These are phyloP conservation scores for Nemania sp. DNA, from an alignment of 2,329 filamentous ascomycete species.

Conservation along the genomic window DNA sequence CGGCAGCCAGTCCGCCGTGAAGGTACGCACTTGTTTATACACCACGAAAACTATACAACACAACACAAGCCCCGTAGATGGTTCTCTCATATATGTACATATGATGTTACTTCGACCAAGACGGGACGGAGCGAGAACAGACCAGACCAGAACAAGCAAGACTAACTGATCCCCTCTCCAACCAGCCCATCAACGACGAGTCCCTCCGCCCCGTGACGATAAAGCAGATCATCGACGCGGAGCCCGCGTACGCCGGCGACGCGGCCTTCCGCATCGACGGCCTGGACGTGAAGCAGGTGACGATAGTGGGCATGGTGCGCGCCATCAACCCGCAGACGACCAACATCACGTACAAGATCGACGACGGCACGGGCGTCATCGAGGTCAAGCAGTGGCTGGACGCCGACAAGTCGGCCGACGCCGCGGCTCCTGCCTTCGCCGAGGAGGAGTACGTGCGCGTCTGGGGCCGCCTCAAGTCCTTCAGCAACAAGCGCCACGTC, in stretches of 20 bases:
- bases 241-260: conserved; percentile 65
- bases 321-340: conserved; percentile 84
- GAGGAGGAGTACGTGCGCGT: conserved; percentile 83
- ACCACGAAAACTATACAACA: neutral
- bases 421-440: conserved; percentile 57
- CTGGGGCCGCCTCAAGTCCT: conserved; percentile 81
- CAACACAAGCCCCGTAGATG: too few species aligned
- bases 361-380: conserved; percentile 91
- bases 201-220: conserved; percentile 92
- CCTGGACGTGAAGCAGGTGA: conserved; percentile 72
- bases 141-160: neutral
- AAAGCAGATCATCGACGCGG: conserved; percentile 87
- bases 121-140: neutral
- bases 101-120: neutral
- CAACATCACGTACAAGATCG: conserved; percentile 89
- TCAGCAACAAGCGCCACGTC: conserved; percentile 82
- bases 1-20: conserved; percentile 54
- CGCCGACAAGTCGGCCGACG: conserved; percentile 51
- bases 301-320: conserved; percentile 89
- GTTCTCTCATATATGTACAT: neutral
- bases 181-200: conserved; percentile 72
- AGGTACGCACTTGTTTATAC: conserved; percentile 26
- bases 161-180: conserved; percentile 12
- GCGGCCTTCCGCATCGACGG: conserved; percentile 85
- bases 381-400: conserved; percentile 91